Evolutionary conservation across 2,329 filamentous ascomycete genomes (phyloP).

Genomic region (Escovopsis weberi): DNA sequence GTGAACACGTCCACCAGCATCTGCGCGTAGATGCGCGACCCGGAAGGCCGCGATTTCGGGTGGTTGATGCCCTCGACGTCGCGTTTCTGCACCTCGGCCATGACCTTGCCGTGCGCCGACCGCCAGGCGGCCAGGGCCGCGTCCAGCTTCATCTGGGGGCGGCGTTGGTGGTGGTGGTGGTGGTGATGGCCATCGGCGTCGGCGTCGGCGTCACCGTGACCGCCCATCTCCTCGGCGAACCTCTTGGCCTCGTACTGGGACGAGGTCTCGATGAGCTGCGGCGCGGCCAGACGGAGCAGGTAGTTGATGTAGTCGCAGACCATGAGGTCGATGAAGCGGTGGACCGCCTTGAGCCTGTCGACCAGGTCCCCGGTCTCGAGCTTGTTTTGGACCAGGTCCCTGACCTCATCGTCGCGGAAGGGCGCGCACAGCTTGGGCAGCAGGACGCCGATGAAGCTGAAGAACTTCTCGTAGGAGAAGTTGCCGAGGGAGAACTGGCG

Average conservation of each 20-base stretch:
- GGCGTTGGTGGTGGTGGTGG: too few relatives aligned
- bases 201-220: too few relatives aligned
- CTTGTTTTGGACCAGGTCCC: constrained; percentile 49
- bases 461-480: constrained; percentile 73
- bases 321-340: constrained; percentile 63
- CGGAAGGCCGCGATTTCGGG: constrained; percentile 45
- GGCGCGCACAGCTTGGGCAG: constrained; percentile 70
- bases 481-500: constrained; percentile 55
- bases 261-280: constrained; percentile 56
- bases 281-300: constrained; percentile 56
- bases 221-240: constrained; percentile 51
- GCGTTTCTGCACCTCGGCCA: constrained; percentile 50
- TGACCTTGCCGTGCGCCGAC: constrained; percentile 46
- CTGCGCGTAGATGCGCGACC: constrained; percentile 60
- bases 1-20: constrained; percentile 64
- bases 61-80: constrained; percentile 55
- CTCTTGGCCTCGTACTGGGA: constrained; percentile 59
- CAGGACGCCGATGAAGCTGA: constrained; percentile 58
- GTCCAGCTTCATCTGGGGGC: constrained; percentile 36
- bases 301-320: constrained; percentile 75
- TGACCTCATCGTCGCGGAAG: constrained; percentile 63
- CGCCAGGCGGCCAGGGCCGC: constrained; percentile 54
- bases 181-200: too few relatives aligned
- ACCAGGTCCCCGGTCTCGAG: constrained; percentile 50
- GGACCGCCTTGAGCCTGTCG: constrained; percentile 59